These are phyloP conservation scores for Fraxinus velutina DNA, from an alignment of 305 asterid genomes.

Conservation along the genomic window DNA sequence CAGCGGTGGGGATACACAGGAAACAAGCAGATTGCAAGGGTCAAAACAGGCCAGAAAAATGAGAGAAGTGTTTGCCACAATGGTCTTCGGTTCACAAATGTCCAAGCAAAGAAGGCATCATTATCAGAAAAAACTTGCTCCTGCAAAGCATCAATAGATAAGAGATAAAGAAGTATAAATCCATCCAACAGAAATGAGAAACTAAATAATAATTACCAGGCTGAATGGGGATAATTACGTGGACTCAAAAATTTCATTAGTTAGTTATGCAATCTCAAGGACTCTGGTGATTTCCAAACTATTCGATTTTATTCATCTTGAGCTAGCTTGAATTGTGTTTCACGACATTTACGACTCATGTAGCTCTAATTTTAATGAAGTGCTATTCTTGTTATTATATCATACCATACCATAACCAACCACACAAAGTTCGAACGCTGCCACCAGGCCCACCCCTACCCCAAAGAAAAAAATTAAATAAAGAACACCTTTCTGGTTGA, in stretches of 20 bases:
- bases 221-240: background rate
- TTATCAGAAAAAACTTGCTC: constrained; percentile 89
- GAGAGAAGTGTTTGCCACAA: constrained; percentile 98
- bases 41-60: constrained; percentile 94
- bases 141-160: constrained; percentile 47
- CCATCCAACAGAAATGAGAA: constrained; percentile 2
- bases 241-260: background rate
- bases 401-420: background rate
- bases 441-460: background rate
- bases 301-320: background rate
- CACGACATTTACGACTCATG: background rate
- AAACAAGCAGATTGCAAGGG: constrained; percentile 96
- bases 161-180: constrained; percentile 18
- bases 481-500: background rate
- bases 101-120: constrained; percentile 97
- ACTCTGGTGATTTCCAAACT: background rate
- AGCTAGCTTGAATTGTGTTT: background rate
- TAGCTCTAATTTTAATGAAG: background rate
- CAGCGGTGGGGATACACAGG: constrained; percentile 95
- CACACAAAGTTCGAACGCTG: background rate
- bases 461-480: background rate
- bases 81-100: constrained; percentile 82
- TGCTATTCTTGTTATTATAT: background rate
- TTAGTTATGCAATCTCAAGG: background rate
- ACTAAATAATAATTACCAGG: background rate